phyloP scores from a whole-genome alignment of 2,329 filamentous ascomycete genomes.

The Mollisia scopiformis region DNA sequence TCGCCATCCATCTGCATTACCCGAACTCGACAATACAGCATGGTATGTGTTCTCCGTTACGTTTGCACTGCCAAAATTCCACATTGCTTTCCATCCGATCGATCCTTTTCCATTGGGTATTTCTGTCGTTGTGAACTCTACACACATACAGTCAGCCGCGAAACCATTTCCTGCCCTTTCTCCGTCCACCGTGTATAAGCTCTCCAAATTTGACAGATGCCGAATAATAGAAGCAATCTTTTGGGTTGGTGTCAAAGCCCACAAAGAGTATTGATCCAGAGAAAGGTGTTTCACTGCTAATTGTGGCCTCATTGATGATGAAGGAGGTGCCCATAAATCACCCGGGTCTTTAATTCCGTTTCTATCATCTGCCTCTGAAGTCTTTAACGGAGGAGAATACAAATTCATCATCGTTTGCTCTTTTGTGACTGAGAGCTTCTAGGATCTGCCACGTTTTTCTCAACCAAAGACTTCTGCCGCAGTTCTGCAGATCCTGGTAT shows the following conservation, averaged over 20 bases:
- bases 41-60: not conserved
- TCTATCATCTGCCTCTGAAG: too few relatives aligned
- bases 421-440: too few relatives aligned
- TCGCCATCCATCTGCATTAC: not conserved
- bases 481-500: too few relatives aligned
- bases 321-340: too few relatives aligned
- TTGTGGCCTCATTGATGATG: too few relatives aligned
- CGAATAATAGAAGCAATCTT: not conserved
- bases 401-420: too few relatives aligned
- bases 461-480: too few relatives aligned
- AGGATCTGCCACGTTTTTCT: too few relatives aligned
- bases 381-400: too few relatives aligned
- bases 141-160: not conserved
- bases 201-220: not conserved
- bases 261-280: not conserved
- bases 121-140: not conserved
- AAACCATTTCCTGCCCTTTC: not conserved
- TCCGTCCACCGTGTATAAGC: not conserved
- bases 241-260: not conserved
- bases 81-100: not conserved
- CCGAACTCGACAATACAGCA: not conserved
- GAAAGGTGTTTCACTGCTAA: not conserved
- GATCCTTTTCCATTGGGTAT: not conserved
- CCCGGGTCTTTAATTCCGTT: too few relatives aligned
- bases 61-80: not conserved